Percentiles rank a stretch among this genome's conserved stretches.
Evolutionary conservation across 129 eudicot genomes (phyloP).

Genomic region (Helianthus tuberosus): DNA sequence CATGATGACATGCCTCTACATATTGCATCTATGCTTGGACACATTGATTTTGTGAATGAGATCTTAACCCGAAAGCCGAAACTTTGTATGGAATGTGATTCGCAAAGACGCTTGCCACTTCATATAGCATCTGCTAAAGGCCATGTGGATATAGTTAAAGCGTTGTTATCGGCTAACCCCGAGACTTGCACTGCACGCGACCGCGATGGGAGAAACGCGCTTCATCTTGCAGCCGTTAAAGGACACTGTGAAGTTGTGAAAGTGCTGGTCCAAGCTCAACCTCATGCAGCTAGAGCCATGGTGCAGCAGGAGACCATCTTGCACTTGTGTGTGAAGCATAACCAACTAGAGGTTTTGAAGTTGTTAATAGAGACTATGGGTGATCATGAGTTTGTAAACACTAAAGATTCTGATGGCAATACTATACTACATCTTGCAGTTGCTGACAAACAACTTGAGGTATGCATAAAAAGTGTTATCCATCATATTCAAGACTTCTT

Average conservation of each 20-base stretch:
- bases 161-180: constrained; percentile 4
- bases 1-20: constrained; percentile 45
- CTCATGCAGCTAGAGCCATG: constrained; percentile 41
- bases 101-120: constrained; percentile 41
- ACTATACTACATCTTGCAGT: constrained; percentile 49
- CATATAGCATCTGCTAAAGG: constrained; percentile 66
- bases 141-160: constrained; percentile 36
- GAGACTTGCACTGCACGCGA: constrained; percentile 42
- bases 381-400: constrained; percentile 40
- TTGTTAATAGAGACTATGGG: constrained; percentile 23
- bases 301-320: constrained; percentile 41
- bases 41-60: constrained; percentile 34
- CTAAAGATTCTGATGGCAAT: constrained; percentile 47
- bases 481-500: background rate
- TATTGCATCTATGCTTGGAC: constrained; percentile 48
- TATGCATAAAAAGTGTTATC: constrained; percentile 9
- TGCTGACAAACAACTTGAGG: constrained; percentile 43
- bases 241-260: constrained; percentile 43
- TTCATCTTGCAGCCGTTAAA: constrained; percentile 64
- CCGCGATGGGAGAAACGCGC: constrained; percentile 51
- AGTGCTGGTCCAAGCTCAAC: constrained; percentile 38
- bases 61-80: constrained; percentile 41
- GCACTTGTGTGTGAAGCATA: constrained; percentile 53
- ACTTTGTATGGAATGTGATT: constrained; percentile 45
- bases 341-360: constrained; percentile 47